Evolutionary conservation across 495 filamentous ascomycete species (phyloP).

Genomic region (Baudoinia panamericana): DNA sequence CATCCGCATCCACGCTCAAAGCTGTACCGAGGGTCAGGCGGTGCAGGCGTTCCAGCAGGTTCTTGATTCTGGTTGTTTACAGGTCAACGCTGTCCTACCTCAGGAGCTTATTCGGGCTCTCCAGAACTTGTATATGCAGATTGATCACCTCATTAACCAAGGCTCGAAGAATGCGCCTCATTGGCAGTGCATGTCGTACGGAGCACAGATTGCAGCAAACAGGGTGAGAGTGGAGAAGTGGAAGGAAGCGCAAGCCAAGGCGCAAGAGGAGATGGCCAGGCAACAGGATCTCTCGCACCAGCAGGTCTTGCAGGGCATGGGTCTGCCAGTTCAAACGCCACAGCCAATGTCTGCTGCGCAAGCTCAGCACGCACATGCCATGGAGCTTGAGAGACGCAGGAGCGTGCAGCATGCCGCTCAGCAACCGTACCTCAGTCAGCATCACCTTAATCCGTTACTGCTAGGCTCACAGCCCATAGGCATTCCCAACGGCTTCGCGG

Average conservation of each 20-base stretch:
- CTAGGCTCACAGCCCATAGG: slow-evolving; percentile 1
- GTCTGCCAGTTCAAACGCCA: slow-evolving; percentile 1
- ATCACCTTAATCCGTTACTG: slow-evolving; percentile 6
- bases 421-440: slow-evolving; percentile 6
- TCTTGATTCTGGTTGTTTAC: slow-evolving; percentile 8
- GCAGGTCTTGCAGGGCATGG: slow-evolving; percentile 15
- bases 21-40: slow-evolving; percentile 7
- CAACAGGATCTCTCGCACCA: slow-evolving; percentile 13
- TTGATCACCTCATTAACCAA: slow-evolving; percentile 20
- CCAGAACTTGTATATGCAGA: slow-evolving; percentile 17
- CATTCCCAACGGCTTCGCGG: slow-evolving; percentile 1
- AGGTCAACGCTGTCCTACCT: slow-evolving; percentile 12
- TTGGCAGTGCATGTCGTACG: slow-evolving; percentile 18
- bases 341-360: slow-evolving; percentile 1
- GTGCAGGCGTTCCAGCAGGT: slow-evolving; percentile 15
- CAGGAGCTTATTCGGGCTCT: slow-evolving; percentile 7
- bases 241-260: slow-evolving; percentile 7
- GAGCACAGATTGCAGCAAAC: slow-evolving; percentile 18
- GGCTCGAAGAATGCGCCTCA: slow-evolving; percentile 4
- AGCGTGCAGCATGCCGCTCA: slow-evolving; percentile 5
- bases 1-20: slow-evolving; percentile 1
- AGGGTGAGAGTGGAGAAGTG: slow-evolving; percentile 8
- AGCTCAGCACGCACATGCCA: slow-evolving; percentile 2
- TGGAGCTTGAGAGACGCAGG: slow-evolving; percentile 4
- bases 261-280: slow-evolving; percentile 11